Evolutionary conservation across 2,329 filamentous ascomycete genomes (phyloP).

Genomic region (Mycocentrospora acerina): DNA sequence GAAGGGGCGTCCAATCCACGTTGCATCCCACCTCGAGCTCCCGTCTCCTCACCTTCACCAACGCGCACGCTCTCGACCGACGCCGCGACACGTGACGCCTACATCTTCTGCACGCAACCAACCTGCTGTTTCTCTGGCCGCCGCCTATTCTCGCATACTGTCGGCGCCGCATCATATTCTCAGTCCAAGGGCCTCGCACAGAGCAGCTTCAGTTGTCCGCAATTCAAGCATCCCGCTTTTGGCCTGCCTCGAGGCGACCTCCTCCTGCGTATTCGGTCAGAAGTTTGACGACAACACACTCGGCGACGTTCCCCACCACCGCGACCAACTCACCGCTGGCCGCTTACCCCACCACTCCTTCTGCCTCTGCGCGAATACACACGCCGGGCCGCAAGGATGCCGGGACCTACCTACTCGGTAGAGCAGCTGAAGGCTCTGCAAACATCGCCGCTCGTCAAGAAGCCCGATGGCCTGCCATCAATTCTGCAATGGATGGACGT

Average conservation of each 20-base stretch:
- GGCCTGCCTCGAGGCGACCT: conserved; percentile 19
- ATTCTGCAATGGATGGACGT: conserved; percentile 97
- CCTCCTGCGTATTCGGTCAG: conserved; percentile 7
- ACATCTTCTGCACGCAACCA: not conserved
- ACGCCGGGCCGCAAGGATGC: conserved; percentile 24
- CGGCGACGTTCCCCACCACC: conserved; percentile 2
- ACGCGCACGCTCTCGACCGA: not conserved
- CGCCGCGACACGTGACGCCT: not conserved
- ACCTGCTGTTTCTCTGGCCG: not conserved
- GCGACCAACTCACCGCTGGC: conserved; percentile 5
- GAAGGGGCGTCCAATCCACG: conserved; percentile 27
- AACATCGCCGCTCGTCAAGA: conserved; percentile 79
- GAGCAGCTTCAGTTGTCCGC: conserved; percentile 16
- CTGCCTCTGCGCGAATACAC: conserved; percentile 8
- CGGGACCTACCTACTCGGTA: conserved; percentile 61
- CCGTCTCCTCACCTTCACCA: conserved; percentile 7
- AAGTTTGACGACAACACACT: conserved; percentile 5
- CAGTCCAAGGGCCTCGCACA: conserved; percentile 10
- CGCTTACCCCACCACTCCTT: conserved; percentile 18
- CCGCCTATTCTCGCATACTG: conserved; percentile 6
- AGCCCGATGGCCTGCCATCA: conserved; percentile 76
- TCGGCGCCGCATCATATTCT: conserved; percentile 14
- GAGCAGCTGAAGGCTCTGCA: conserved; percentile 75
- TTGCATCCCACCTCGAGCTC: conserved; percentile 27
- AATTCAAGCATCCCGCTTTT: conserved; percentile 16